Evolutionary conservation across 2,329 filamentous ascomycete species (phyloP).

Genomic region (Colletotrichum theobromicola): DNA sequence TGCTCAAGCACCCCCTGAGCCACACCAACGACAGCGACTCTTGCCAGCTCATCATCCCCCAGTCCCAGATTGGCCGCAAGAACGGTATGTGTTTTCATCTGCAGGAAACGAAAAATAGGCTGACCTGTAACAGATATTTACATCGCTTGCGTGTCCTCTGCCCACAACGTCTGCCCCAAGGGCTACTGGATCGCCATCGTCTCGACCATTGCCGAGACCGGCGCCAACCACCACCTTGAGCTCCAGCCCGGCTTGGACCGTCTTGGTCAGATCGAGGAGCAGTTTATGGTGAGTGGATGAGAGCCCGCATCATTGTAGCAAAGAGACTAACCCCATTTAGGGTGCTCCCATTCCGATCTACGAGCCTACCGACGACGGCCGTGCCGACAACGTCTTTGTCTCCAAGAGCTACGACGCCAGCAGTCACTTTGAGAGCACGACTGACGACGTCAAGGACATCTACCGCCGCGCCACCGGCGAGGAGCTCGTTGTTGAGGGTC

Average conservation of each 20-base stretch:
- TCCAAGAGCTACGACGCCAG: constrained; percentile 99
- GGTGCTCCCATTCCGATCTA: constrained; percentile 90
- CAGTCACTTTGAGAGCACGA: constrained; percentile 92
- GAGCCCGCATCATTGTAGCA: neutral
- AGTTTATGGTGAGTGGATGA: constrained; percentile 76
- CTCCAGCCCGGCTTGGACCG: constrained; percentile 91
- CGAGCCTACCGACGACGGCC: constrained; percentile 83
- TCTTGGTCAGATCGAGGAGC: constrained; percentile 92
- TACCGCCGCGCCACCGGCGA: constrained; percentile 84
- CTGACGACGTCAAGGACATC: constrained; percentile 93
- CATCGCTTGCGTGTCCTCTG: constrained; percentile 91
- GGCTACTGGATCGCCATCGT: constrained; percentile 99
- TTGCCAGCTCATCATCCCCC: constrained; percentile 93
- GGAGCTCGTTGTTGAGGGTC: constrained; percentile 85
- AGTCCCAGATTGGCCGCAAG: constrained; percentile 96
- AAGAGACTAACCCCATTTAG: constrained; percentile 35
- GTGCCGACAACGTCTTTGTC: constrained; percentile 91
- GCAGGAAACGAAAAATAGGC: neutral
- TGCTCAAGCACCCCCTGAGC: constrained; percentile 92
- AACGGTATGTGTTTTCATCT: constrained; percentile 69
- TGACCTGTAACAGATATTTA: constrained; percentile 77
- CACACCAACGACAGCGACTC: constrained; percentile 91
- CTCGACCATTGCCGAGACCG: constrained; percentile 91
- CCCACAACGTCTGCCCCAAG: constrained; percentile 98
- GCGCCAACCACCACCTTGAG: constrained; percentile 94